These are phyloP conservation scores for Russula vinacea DNA, from an alignment of 768 basidiomycete species.

Conservation along the genomic window DNA sequence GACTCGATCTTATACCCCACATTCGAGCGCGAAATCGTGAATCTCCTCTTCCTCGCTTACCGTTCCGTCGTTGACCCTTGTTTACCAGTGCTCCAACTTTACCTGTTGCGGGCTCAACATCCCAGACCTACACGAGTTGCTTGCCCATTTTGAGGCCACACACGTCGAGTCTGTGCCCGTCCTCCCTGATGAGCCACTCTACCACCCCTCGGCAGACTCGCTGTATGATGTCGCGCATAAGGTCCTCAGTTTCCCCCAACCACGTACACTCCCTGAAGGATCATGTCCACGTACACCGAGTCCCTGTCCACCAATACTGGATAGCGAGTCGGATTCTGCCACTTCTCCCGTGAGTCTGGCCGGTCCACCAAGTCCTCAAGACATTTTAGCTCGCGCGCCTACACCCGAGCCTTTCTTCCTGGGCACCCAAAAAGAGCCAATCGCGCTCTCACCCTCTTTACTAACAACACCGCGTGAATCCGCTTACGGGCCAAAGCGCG, in stretches of 20 bases:
- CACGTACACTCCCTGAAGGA: conserved; percentile 32
- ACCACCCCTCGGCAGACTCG: conserved; percentile 21
- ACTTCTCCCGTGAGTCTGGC: conserved; percentile 17
- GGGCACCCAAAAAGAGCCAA: conserved; percentile 14
- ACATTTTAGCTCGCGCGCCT: conserved; percentile 12
- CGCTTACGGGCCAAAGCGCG: conserved; percentile 17
- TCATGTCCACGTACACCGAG: conserved; percentile 22
- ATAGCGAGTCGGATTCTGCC: conserved; percentile 22
- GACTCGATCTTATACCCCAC: conserved; percentile 25
- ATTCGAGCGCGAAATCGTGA: conserved; percentile 31
- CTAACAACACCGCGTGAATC: conserved; percentile 26
- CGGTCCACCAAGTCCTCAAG: conserved; percentile 23
- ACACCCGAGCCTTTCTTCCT: conserved; percentile 8
- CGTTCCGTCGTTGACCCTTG: neutral
- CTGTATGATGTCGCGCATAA: conserved; percentile 27
- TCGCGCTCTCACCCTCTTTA: conserved; percentile 27
- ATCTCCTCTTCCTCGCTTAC: neutral
- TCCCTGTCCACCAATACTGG: conserved; percentile 19
- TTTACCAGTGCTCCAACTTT: conserved; percentile 45
- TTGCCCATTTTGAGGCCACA: conserved; percentile 50
- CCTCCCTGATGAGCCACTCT: conserved; percentile 17
- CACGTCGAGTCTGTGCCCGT: conserved; percentile 36
- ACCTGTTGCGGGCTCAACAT: conserved; percentile 48
- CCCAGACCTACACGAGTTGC: conserved; percentile 47
- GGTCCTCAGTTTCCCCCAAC: conserved; percentile 38